phyloP scores from a whole-genome alignment of 208 protist species.

The Leishmania amazonensis region DNA sequence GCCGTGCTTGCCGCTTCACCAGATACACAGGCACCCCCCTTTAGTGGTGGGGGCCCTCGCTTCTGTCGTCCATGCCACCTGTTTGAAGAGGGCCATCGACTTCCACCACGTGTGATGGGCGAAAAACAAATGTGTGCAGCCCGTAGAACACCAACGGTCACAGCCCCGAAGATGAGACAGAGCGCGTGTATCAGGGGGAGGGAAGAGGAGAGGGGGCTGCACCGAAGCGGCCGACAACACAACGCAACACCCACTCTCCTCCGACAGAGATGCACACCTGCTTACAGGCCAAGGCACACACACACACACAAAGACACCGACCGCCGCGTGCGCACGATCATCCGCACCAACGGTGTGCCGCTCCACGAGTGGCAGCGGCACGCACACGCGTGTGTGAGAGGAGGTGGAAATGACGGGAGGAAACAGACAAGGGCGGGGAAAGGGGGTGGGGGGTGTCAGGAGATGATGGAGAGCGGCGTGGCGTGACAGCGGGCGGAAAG shows the following conservation, averaged over 20 bases:
- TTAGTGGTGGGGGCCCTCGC: not conserved
- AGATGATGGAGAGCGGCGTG: not conserved
- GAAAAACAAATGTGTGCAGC: not conserved
- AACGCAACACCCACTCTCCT: not conserved
- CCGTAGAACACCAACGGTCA: not conserved
- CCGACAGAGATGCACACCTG: not conserved
- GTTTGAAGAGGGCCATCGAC: not conserved
- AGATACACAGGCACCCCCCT: not conserved
- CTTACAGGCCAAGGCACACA: not conserved
- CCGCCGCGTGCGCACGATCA: not conserved
- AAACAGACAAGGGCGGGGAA: not conserved
- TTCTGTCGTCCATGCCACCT: not conserved
- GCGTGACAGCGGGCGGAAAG: not conserved
- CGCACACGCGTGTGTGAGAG: too few species aligned
- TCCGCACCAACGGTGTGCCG: not conserved
- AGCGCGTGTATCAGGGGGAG: not conserved
- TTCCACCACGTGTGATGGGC: not conserved
- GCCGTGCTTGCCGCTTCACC: not conserved
- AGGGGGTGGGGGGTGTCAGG: not conserved
- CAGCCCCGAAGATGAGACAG: not conserved
- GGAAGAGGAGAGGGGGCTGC: not conserved
- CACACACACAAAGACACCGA: not conserved
- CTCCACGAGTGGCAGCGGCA: not conserved
- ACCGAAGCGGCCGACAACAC: not conserved
- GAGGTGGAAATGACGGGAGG: not conserved